phyloP scores from a whole-genome alignment of 768 basidiomycete species.

The Cytidiella melzeri region DNA sequence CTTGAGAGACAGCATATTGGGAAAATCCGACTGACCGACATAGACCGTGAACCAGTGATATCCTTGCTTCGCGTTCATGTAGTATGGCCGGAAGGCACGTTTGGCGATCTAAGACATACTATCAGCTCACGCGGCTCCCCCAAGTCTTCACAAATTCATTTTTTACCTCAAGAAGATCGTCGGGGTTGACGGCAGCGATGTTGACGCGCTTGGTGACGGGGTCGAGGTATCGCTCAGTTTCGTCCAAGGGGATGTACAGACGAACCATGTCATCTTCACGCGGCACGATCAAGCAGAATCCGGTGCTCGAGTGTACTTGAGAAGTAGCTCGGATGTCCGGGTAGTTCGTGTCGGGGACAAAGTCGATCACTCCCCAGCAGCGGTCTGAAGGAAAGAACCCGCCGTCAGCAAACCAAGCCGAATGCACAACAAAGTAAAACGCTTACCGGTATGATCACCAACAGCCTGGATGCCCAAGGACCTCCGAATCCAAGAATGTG shows the following conservation, averaged over 20 bases:
- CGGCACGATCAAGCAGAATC: constrained; percentile 48
- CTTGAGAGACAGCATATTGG: too few species aligned
- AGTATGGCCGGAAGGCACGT: constrained; percentile 36
- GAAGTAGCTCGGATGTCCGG: constrained; percentile 46
- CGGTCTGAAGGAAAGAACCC: constrained; percentile 39
- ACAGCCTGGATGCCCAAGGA: constrained; percentile 60
- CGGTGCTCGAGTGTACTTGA: constrained; percentile 45
- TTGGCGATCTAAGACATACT: constrained; percentile 27
- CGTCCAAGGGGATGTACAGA: constrained; percentile 45
- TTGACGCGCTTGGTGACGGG: constrained; percentile 36
- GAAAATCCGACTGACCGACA: constrained; percentile 31
- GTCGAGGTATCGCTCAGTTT: constrained; percentile 28
- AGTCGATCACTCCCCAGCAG: constrained; percentile 81
- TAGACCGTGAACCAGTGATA: constrained; percentile 48
- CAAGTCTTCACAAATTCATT: too few species aligned
- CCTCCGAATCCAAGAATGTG: constrained; percentile 85
- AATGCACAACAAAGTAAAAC: neutral
- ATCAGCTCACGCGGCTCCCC: too few species aligned
- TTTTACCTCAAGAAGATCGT: constrained; percentile 30
- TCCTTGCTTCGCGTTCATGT: constrained; percentile 20
- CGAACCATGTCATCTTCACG: constrained; percentile 43
- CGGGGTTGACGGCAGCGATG: constrained; percentile 31
- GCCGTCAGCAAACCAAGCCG: neutral
- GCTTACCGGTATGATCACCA: constrained; percentile 55
- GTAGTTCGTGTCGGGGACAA: constrained; percentile 43